These are phyloP conservation scores for Lyophyllum decastes DNA, from an alignment of 768 basidiomycete species.

Conservation along the genomic window DNA sequence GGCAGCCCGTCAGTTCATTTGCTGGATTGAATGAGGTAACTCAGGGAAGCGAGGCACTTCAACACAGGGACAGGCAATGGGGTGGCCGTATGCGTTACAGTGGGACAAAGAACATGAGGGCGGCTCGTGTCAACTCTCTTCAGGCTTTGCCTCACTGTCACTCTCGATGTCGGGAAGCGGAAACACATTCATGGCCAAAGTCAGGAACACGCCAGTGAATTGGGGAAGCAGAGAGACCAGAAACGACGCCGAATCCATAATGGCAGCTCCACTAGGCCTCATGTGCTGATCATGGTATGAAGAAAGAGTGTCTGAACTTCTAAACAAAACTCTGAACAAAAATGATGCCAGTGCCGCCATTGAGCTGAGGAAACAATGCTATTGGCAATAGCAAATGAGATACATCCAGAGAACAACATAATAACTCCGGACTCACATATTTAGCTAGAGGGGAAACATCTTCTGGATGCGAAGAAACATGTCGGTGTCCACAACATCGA, in stretches of 20 bases:
- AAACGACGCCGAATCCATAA: constrained; percentile 34
- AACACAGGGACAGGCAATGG: constrained; percentile 19
- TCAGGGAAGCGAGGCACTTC: constrained; percentile 5
- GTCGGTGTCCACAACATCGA: constrained; percentile 7
- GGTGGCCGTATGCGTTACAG: constrained; percentile 23
- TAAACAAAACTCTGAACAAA: no score
- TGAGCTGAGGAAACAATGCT: no score
- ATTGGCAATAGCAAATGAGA: no score
- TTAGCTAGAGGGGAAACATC: no score
- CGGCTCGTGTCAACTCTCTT: constrained; percentile 7
- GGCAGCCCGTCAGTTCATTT: constrained; percentile 4
- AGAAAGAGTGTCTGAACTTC: no score
- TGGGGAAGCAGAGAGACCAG: constrained; percentile 47
- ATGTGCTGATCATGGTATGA: constrained; percentile 33
- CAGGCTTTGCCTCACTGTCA: constrained; percentile 11
- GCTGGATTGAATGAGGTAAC: not conserved
- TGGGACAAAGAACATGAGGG: constrained; percentile 5
- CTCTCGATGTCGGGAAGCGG: constrained; percentile 39
- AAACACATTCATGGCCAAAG: constrained; percentile 25
- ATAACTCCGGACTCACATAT: no score
- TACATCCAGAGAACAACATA: no score
- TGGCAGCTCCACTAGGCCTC: constrained; percentile 30
- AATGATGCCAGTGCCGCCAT: no score
- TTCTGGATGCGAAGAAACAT: constrained; percentile 8
- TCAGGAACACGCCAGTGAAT: constrained; percentile 34